phyloP scores from a whole-genome alignment of 108 stramenopile species.

The Nitzschia inconspicua region DNA sequence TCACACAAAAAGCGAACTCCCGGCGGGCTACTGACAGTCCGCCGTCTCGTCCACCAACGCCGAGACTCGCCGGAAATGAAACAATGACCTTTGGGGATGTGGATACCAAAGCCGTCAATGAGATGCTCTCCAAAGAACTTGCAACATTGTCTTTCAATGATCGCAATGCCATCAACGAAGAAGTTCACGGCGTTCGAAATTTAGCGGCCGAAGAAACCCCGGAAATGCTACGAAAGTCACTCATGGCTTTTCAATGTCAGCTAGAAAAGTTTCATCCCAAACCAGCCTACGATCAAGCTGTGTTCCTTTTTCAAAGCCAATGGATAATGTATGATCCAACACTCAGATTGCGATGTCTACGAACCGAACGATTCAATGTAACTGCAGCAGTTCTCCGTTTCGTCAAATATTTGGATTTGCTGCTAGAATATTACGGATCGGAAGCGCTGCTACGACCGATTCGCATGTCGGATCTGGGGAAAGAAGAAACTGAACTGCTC shows the following conservation, averaged over 20 bases:
- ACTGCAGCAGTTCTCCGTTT: constrained; percentile 26
- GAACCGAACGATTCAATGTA: constrained; percentile 30
- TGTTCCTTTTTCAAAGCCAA: constrained; percentile 6
- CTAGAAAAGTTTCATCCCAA: background rate
- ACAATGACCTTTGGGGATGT: too few species aligned
- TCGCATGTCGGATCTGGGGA: constrained; percentile 1
- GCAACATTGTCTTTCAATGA: background rate
- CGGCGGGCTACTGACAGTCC: too few species aligned
- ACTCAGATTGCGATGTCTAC: constrained; percentile 34
- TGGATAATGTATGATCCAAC: constrained; percentile 10
- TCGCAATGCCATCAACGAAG: constrained; percentile 4
- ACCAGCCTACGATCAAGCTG: constrained; percentile 2
- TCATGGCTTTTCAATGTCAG: background rate
- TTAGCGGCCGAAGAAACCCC: constrained; percentile 2
- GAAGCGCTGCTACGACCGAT: constrained; percentile 9
- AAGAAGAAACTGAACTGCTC: background rate
- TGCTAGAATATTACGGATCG: constrained; percentile 33
- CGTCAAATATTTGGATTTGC: constrained; percentile 28
- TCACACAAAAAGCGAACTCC: too few species aligned
- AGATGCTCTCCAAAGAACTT: constrained; percentile 1
- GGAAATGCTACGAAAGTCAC: background rate
- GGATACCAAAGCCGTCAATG: too few species aligned
- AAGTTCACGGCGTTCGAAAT: constrained; percentile 9
- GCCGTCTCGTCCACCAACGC: too few species aligned
- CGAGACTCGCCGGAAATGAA: too few species aligned